Evolutionary conservation across 768 basidiomycete species (phyloP), one percentile per base, ranked within the genome.

Genomic region (Mrakia blollopis): DNA sequence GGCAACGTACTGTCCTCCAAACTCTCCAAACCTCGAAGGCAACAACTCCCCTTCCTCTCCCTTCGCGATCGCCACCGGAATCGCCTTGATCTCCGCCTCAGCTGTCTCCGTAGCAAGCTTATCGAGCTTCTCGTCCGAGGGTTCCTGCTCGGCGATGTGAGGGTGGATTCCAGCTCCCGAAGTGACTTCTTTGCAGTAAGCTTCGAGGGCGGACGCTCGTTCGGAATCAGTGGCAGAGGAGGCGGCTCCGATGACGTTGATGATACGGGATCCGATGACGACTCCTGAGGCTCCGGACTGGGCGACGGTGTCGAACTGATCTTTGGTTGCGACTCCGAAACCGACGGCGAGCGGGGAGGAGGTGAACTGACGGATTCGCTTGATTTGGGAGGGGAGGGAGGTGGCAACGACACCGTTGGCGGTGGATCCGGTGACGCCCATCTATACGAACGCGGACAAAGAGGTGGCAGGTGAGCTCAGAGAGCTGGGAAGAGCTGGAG

Each of bases 1-100:
- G 0, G 97, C 94, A 8, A 98, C 97, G 85, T 94, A 99, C 81
- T 97, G 94, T 5, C 97, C 97, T 47, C 97, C 97, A 81, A 95
- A 99, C 78, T 94, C 87, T 52, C 97, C 97, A 80, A 99, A 99
- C 68, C 94, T 88, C 1, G 89, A 86, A 1, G 95, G 93, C 0
- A 98, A 86, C 13, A n/a, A 14, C 62, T 74, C 44, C 28, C 74
- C 65, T 28, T 69, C 63, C n/a, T 39, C 72, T 18, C 60, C 73
- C 52, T 54, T 70, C 32, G 52, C 75, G 13, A 39, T 32, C 5
- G 60, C 68, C 25, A 47, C 32, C 16, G 69, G 79, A 68, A 82
- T 85, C 30, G 83, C 80, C 67, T 86, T 85, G 18, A 84, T 75
- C 21, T 84, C 80, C 54, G 83, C 82, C 25, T 81, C 68, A 0